These are phyloP conservation scores for Wickerhamomyces queroliae DNA, from an alignment of 805 yeast species.

Conservation along the genomic window DNA sequence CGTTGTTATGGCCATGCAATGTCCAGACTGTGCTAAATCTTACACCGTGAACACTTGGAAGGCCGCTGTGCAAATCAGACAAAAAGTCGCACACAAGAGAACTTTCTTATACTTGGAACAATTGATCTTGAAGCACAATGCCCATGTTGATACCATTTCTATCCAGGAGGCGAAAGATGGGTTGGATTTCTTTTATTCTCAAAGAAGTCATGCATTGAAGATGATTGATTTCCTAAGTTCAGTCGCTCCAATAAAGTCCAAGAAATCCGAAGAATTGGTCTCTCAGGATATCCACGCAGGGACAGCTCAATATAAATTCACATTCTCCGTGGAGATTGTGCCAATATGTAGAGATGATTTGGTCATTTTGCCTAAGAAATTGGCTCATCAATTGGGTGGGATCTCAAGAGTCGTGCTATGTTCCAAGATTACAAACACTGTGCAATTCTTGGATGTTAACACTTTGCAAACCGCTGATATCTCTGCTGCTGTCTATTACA, in stretches of 20 bases:
- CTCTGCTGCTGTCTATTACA: constrained; percentile 69
- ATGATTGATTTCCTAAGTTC: constrained; percentile 86
- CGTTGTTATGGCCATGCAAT: constrained; percentile 91
- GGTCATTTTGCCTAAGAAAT: constrained; percentile 81
- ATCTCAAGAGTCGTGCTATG: constrained; percentile 80
- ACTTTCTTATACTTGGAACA: constrained; percentile 95
- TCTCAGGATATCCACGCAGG: constrained; percentile 92
- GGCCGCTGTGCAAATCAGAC: constrained; percentile 96
- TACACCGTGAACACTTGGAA: constrained; percentile 97
- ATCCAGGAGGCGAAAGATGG: constrained; percentile 94
- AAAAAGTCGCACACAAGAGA: constrained; percentile 94
- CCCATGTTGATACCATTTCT: constrained; percentile 89
- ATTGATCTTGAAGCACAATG: constrained; percentile 84
- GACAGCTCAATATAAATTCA: constrained; percentile 78
- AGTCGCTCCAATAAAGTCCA: constrained; percentile 78
- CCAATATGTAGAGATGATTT: constrained; percentile 97
- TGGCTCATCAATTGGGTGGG: constrained; percentile 81
- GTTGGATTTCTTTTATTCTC: constrained; percentile 85
- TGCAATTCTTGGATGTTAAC: constrained; percentile 84
- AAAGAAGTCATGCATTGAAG: constrained; percentile 85
- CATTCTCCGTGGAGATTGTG: constrained; percentile 88
- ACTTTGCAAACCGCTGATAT: constrained; percentile 77
- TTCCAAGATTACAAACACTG: constrained; percentile 71
- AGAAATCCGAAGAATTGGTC: constrained; percentile 86
- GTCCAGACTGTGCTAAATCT: constrained; percentile 97